Conservation (phyloP, 1,139 yeast species). For the Pichia cactophila region DNA sequence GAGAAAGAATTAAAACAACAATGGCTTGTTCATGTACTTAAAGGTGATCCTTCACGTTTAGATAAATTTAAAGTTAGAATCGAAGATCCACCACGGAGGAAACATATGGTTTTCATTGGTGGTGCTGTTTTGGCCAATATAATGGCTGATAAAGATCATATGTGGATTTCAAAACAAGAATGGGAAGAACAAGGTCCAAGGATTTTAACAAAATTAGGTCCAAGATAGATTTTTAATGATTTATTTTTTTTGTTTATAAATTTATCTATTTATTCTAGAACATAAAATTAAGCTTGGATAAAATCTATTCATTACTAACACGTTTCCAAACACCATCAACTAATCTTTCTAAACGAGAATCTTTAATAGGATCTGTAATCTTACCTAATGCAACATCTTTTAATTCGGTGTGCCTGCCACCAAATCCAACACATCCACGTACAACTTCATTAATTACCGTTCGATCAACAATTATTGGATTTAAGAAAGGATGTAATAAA, state of each 20-base stretch:
- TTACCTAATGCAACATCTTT: slow-evolving; percentile 20
- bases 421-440: slow-evolving; percentile 68
- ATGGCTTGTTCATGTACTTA: slow-evolving; percentile 84
- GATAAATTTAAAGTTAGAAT: slow-evolving; percentile 92
- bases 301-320: slow-evolving; percentile 23
- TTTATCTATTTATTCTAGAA: too few relatives aligned
- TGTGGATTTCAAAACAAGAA: slow-evolving; percentile 95
- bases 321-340: slow-evolving; percentile 47
- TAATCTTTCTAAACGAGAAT: slow-evolving; percentile 36
- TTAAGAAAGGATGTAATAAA: slow-evolving; percentile 50
- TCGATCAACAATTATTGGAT: slow-evolving; percentile 67
- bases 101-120: slow-evolving; percentile 98
- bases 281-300: background rate
- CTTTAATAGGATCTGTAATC: slow-evolving; percentile 2
- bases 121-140: slow-evolving; percentile 98
- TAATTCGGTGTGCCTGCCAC: slow-evolving; percentile 38
- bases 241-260: too few relatives aligned
- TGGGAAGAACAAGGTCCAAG: slow-evolving; percentile 97
- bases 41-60: slow-evolving; percentile 80
- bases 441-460: slow-evolving; percentile 63
- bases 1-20: slow-evolving; percentile 94
- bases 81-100: slow-evolving; percentile 98
- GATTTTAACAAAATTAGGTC: slow-evolving; percentile 83
- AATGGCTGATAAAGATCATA: slow-evolving; percentile 96
- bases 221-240: slow-evolving; percentile 43